A percentile compares a stretch with the other conserved stretches of the same genome.
Conservation (phyloP, 768 basidiomycete species). For the Serendipita sp. region DNA sequence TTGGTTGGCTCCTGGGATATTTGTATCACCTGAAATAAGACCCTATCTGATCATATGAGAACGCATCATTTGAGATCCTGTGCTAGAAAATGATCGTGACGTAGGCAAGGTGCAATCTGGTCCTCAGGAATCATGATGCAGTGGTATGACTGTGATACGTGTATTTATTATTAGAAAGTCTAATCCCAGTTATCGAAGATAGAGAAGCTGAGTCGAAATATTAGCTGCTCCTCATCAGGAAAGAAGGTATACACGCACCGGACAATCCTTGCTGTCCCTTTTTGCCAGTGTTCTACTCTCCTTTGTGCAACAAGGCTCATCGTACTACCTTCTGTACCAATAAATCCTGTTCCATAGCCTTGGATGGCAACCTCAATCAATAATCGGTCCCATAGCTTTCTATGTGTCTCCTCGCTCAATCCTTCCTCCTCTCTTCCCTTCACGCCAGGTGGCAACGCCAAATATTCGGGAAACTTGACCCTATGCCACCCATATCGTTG, state of each 20-base stretch:
- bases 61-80: too few relatives aligned
- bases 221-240: neutral
- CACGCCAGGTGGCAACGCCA: conserved; percentile 21
- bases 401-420: conserved; percentile 7
- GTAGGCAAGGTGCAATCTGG: too few relatives aligned
- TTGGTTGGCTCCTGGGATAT: too few relatives aligned
- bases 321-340: conserved; percentile 56
- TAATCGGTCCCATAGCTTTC: conserved; percentile 41
- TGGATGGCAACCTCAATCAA: conserved; percentile 60
- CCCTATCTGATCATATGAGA: too few relatives aligned
- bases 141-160: too few relatives aligned
- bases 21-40: too few relatives aligned
- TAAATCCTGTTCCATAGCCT: conserved; percentile 46
- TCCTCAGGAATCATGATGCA: too few relatives aligned
- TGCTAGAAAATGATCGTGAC: too few relatives aligned
- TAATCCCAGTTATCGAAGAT: neutral
- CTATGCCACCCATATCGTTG: conserved; percentile 32
- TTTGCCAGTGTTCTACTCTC: conserved; percentile 51
- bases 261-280: conserved; percentile 33
- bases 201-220: neutral
- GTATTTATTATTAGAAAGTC: too few relatives aligned
- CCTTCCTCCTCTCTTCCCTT: conserved; percentile 23
- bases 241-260: conserved; percentile 30
- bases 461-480: conserved; percentile 20
- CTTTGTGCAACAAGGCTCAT: conserved; percentile 50